phyloP scores from a whole-genome alignment of 805 yeast genomes.

The Saccharomycopsis malanga region DNA sequence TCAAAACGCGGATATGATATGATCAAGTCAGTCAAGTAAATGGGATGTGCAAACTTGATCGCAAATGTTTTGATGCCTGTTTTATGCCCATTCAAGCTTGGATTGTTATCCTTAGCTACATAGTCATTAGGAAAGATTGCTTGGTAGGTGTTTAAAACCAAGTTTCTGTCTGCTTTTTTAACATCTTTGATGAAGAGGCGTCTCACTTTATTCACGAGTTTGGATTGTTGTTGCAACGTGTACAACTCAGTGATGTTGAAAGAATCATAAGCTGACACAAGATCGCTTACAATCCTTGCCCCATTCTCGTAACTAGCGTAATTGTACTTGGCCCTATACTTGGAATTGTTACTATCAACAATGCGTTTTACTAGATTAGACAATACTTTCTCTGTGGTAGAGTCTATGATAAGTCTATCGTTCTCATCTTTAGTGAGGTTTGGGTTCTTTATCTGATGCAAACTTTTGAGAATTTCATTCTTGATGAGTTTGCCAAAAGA shows the following conservation, averaged over 20 bases:
- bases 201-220: not conserved
- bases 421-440: not conserved
- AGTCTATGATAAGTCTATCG: constrained; percentile 10
- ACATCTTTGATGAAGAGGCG: not conserved
- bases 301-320: constrained; percentile 21
- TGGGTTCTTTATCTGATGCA: not conserved
- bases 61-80: constrained; percentile 26
- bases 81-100: not conserved
- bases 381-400: constrained; percentile 18
- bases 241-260: constrained; percentile 18
- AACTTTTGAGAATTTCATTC: constrained; percentile 5
- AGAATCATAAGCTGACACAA: constrained; percentile 13
- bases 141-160: constrained; percentile 20
- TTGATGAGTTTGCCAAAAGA: no score
- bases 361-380: constrained; percentile 9
- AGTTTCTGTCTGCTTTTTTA: constrained; percentile 1
- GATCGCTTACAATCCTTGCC: constrained; percentile 17
- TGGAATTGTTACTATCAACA: not conserved
- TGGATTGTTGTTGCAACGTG: not conserved
- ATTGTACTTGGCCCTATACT: constrained; percentile 6
- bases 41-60: constrained; percentile 33
- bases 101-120: constrained; percentile 18
- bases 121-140: constrained; percentile 10
- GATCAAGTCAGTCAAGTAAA: constrained; percentile 31
- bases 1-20: constrained; percentile 33